Conservation (phyloP, 257 asterid genomes). For the Gynochthodes officinalis region DNA sequence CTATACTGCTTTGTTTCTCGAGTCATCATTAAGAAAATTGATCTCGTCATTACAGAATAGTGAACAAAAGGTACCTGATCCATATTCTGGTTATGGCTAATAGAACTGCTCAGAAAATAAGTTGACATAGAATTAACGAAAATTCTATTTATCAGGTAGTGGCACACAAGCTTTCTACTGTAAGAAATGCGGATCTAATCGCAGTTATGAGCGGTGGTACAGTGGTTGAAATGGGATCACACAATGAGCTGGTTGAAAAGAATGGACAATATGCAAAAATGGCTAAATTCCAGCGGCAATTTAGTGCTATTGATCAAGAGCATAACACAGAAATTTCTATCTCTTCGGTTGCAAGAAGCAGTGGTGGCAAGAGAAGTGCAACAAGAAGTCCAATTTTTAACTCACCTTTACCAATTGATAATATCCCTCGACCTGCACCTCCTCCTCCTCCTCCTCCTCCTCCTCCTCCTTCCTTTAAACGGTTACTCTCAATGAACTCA, state of each 20-base stretch:
- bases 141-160: slow-evolving; percentile 50
- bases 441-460: slow-evolving; percentile 52
- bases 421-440: slow-evolving; percentile 16
- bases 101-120: neutral
- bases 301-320: slow-evolving; percentile 55
- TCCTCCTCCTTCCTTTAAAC: slow-evolving; percentile 50
- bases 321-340: slow-evolving; percentile 24
- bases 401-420: slow-evolving; percentile 40
- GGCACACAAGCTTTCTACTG: slow-evolving; percentile 89
- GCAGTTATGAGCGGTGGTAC: slow-evolving; percentile 56
- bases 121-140: neutral
- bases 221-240: slow-evolving; percentile 63
- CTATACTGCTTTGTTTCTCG: too few species aligned
- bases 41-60: neutral
- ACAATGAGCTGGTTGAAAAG: slow-evolving; percentile 49
- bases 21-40: neutral
- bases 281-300: slow-evolving; percentile 63
- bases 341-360: slow-evolving; percentile 53
- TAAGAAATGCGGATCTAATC: slow-evolving; percentile 66
- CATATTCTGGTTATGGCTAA: neutral
- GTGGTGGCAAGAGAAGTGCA: slow-evolving; percentile 46
- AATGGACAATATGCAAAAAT: slow-evolving; percentile 64
- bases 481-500: slow-evolving; percentile 51
- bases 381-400: slow-evolving; percentile 53
- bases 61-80: neutral